Percentiles rank a stretch among this genome's conserved stretches.
Evolutionary conservation across 345 rosid species (phyloP).

Genomic region (Angophora floribunda): DNA sequence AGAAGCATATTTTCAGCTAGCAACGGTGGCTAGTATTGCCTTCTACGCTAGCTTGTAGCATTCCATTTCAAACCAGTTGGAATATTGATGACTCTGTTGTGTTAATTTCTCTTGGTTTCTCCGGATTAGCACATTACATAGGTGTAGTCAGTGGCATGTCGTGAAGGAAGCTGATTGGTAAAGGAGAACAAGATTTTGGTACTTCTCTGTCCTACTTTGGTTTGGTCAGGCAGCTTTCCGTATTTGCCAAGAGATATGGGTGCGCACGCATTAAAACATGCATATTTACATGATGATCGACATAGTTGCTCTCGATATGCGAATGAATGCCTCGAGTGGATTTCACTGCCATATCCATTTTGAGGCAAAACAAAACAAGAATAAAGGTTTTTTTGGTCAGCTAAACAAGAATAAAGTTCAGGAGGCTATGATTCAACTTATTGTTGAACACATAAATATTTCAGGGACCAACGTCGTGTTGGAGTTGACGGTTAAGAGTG

Average conservation of each 20-base stretch:
- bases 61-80: neutral
- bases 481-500: neutral
- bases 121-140: neutral
- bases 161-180: neutral
- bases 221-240: neutral
- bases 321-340: neutral
- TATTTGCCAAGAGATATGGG: neutral
- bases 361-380: neutral
- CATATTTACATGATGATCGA: neutral
- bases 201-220: neutral
- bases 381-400: too few species aligned
- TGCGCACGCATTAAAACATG: neutral
- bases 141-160: neutral
- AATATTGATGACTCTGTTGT: neutral
- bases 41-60: neutral
- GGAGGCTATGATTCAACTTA: neutral
- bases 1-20: neutral
- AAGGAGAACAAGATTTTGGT: neutral
- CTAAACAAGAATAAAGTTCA: neutral
- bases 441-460: neutral
- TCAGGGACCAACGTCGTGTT: neutral
- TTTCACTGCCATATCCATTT: neutral
- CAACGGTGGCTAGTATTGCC: neutral
- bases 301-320: neutral
- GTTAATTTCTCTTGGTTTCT: neutral